phyloP scores from a whole-genome alignment of 2,329 filamentous ascomycete genomes.

The Xylariaceae sp. region DNA sequence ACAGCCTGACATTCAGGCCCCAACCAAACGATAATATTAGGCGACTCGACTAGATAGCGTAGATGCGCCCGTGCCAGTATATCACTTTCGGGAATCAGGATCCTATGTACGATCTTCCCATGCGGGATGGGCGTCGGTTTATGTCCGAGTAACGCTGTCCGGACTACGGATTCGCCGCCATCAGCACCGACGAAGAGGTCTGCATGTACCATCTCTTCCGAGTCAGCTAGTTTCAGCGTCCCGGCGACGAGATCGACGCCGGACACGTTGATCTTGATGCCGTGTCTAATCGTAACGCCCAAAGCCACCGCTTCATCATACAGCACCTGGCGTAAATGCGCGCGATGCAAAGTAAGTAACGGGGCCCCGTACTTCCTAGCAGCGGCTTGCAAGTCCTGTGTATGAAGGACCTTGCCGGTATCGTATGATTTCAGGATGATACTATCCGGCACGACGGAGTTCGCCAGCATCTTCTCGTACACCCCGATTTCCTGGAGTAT shows the following conservation, averaged over 20 bases:
- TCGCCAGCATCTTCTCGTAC: constrained; percentile 17
- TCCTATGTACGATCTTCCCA: constrained; percentile 22
- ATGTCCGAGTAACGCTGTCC: constrained; percentile 15
- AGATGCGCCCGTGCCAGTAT: constrained; percentile 17
- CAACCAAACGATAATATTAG: constrained; percentile 22
- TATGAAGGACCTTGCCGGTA: constrained; percentile 20
- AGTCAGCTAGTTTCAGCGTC: constrained; percentile 4
- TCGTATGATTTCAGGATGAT: constrained; percentile 21
- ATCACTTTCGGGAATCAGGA: constrained; percentile 18
- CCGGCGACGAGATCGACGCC: constrained; percentile 15
- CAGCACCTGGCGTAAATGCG: constrained; percentile 19
- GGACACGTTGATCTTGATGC: constrained; percentile 12
- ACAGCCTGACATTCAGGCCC: constrained; percentile 22
- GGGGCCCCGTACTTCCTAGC: constrained; percentile 17
- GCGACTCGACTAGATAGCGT: constrained; percentile 15
- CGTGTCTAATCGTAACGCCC: constrained; percentile 19
- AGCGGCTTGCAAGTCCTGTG: constrained; percentile 15
- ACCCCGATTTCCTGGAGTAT: constrained; percentile 21
- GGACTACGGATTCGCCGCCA: constrained; percentile 13
- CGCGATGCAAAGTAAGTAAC: constrained; percentile 22
- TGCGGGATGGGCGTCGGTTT: constrained; percentile 18
- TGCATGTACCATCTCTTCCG: constrained; percentile 12
- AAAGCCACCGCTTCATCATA: constrained; percentile 20
- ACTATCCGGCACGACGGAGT: constrained; percentile 13
- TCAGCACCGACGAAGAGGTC: constrained; percentile 14